A percentile compares a stretch with the other conserved stretches of the same genome.
Evolutionary conservation across 768 basidiomycete genomes (phyloP).

Genomic region (Pleurotus salmoneostramineus): DNA sequence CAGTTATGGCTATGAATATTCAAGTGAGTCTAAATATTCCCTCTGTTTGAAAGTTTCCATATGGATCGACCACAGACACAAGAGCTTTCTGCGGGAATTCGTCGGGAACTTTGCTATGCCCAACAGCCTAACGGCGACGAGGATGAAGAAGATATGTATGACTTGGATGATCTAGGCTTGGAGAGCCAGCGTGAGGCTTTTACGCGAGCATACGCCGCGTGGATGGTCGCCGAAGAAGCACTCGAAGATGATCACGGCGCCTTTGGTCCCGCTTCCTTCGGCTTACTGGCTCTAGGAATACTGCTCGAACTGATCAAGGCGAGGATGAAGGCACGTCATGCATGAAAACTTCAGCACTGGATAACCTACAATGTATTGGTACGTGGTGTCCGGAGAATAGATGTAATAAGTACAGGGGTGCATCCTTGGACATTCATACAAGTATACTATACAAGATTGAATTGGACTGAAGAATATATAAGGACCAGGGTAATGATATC

Average conservation of each 20-base stretch:
- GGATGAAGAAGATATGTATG: conserved; percentile 19
- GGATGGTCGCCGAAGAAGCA: conserved; percentile 31
- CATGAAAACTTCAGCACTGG: too few species aligned
- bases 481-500: neutral
- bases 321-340: neutral
- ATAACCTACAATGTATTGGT: too few species aligned
- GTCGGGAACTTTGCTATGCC: conserved; percentile 23
- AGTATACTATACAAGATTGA: neutral
- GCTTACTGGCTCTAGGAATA: conserved; percentile 36
- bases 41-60: neutral
- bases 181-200: conserved; percentile 24
- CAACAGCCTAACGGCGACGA: conserved; percentile 13
- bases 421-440: neutral
- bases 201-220: conserved; percentile 39
- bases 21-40: conserved; percentile 24
- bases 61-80: conserved; percentile 24
- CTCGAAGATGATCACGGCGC: conserved; percentile 19
- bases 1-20: conserved; percentile 37
- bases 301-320: conserved; percentile 36
- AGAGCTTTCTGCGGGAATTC: conserved; percentile 31
- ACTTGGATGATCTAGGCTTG: conserved; percentile 23
- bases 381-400: neutral
- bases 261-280: conserved; percentile 43
- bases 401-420: neutral
- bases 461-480: too few species aligned